Evolutionary conservation across 2,329 filamentous ascomycete genomes (phyloP), one percentile per base, ranked within the genome.

Genomic region (Fusarium sulawesiense): DNA sequence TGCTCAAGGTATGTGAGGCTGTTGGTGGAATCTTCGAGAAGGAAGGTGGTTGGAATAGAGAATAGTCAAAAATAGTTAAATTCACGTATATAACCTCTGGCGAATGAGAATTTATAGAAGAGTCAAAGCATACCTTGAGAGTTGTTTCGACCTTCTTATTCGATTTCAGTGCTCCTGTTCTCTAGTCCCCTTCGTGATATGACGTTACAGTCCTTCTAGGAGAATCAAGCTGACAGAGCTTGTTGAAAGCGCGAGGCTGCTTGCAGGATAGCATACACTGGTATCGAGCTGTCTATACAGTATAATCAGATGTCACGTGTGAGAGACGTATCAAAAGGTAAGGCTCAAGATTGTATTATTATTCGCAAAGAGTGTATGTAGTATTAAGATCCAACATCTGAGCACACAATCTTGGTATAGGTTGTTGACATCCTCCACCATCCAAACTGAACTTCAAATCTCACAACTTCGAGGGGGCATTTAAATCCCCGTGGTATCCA

Each of bases 1-100:
- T 86, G 20, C 73, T 87, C 29, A 76, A 76, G 34, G 82, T 82
- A 0, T 78, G 79, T 9, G 78, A 80, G 54, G 73, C 70, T 4
- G 75, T 82, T 6, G 80, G 79, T 3, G 63, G 60, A 6, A 54
- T 82, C 1, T 82, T 82, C 25, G 73, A 75, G 9, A 53, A 64
- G 12, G 70, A 76, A 27, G 75, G 75, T 6, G 73, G 75, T 1
- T 75, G 74, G 74, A 56, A n/a, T 29, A 29, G 29, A 29, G 12
- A 13, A 6, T 29, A 29, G 29, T 29, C 27, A 27, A 27, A 27
- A 27, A 12, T 29, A 6, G 34, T 7, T 18, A 4, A 2, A n/a
- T n/a, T 7, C 18, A 11, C 4, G 6, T 4, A 37, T 37, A n/a
- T 37, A 37, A 18, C 34, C 10, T 3, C 18, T 37, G 6, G 10